Evolutionary conservation across 345 rosid species (phyloP).

Genomic region (Schrenkiella parvula): DNA sequence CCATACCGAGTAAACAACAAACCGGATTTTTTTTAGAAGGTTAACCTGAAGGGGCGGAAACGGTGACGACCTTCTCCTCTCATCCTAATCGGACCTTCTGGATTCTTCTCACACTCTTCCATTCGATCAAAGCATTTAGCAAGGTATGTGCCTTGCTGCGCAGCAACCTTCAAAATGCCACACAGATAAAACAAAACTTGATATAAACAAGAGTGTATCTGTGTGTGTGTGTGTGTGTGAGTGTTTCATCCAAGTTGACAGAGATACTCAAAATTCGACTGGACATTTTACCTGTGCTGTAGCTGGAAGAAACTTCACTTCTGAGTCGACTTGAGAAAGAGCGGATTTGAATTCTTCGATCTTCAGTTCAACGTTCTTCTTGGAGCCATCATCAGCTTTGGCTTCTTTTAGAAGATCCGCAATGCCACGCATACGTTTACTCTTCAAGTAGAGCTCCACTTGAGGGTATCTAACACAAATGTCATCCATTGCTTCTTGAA

Average conservation of each 20-base stretch:
- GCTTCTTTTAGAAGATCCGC: slow-evolving; percentile 67
- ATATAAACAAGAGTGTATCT: background rate
- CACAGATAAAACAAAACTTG: background rate
- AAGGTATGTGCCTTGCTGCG: slow-evolving; percentile 88
- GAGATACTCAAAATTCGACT: background rate
- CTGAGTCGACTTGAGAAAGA: slow-evolving; percentile 78
- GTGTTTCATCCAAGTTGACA: background rate
- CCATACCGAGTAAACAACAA: no score
- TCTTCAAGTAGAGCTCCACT: slow-evolving; percentile 80
- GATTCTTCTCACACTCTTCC: slow-evolving; percentile 77
- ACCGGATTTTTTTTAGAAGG: no score
- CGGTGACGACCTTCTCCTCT: slow-evolving; percentile 96
- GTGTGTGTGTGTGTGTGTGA: background rate
- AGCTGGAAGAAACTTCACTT: slow-evolving; percentile 93
- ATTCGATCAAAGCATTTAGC: slow-evolving; percentile 94
- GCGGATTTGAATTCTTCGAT: slow-evolving; percentile 80
- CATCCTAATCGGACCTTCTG: slow-evolving; percentile 93
- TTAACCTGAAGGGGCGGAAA: slow-evolving; percentile 85
- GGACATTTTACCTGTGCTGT: slow-evolving; percentile 99
- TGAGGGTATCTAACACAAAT: slow-evolving; percentile 86
- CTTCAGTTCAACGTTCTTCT: slow-evolving; percentile 61
- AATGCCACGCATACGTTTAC: slow-evolving; percentile 54
- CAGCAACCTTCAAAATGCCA: slow-evolving; percentile 58
- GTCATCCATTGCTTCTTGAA: slow-evolving; percentile 66
- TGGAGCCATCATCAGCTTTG: slow-evolving; percentile 52